Evolutionary conservation across 1,139 yeast genomes (phyloP).

Genomic region (Pneumocystis jirovecii): DNA sequence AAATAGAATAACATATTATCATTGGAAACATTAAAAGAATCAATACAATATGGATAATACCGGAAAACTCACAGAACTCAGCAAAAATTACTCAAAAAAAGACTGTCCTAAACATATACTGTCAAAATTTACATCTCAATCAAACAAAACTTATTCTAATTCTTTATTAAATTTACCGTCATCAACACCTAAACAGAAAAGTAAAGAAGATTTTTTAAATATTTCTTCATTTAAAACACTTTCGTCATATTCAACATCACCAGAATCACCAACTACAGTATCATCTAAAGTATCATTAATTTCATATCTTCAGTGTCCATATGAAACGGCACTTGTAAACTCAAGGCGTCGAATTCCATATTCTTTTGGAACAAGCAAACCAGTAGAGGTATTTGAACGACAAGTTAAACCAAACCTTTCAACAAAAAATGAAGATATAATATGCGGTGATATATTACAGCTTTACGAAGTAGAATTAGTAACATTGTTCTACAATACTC

Average conservation of each 20-base stretch:
- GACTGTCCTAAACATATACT: not conserved
- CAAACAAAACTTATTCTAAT: not conserved
- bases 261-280: not conserved
- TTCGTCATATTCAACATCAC: not conserved
- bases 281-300: not conserved
- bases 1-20: not conserved
- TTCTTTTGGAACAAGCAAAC: slow-evolving; percentile 12
- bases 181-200: not conserved
- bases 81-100: not conserved
- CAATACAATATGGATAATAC: not conserved
- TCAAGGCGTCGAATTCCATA: slow-evolving; percentile 16
- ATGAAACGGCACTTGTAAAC: slow-evolving; percentile 14
- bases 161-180: not conserved
- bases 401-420: slow-evolving; percentile 8
- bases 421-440: slow-evolving; percentile 11
- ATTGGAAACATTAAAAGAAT: not conserved
- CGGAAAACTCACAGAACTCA: not conserved
- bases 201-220: not conserved
- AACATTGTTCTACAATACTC: not conserved
- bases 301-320: slow-evolving; percentile 1
- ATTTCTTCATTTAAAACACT: not conserved
- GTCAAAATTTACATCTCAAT: not conserved
- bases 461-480: not conserved
- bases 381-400: slow-evolving; percentile 9
- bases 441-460: not conserved